Evolutionary conservation across 129 eudicot genomes (phyloP).

Genomic region (Pseudognaphalium luteoalbum): DNA sequence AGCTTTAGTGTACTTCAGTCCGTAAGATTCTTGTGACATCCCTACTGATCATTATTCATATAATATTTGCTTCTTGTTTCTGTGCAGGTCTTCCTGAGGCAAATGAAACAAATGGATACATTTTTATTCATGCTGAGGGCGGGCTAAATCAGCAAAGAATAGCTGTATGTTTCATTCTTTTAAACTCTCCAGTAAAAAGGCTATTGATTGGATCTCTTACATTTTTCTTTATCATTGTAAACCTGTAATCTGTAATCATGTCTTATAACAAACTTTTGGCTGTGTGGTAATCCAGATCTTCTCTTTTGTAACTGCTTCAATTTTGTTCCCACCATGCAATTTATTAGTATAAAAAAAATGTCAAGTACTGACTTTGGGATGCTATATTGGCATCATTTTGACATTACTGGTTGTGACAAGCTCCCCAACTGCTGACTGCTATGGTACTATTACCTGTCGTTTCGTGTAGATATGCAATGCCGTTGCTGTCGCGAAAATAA

Average conservation of each 20-base stretch:
- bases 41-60: constrained; percentile 7
- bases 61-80: constrained; percentile 14
- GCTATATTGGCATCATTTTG: not conserved
- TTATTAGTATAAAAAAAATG: not conserved
- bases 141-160: constrained; percentile 99
- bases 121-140: constrained; percentile 98
- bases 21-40: constrained; percentile 4
- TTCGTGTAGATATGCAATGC: constrained; percentile 91
- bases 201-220: constrained; percentile 4
- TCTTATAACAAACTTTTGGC: not conserved
- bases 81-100: constrained; percentile 82
- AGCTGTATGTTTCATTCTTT: constrained; percentile 66
- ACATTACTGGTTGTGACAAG: not conserved
- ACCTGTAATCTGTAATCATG: too few species aligned
- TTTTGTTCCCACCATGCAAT: not conserved
- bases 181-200: constrained; percentile 17
- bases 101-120: constrained; percentile 90
- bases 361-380: constrained; percentile 4
- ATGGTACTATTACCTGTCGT: constrained; percentile 2
- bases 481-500: constrained; percentile 92
- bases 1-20: not conserved
- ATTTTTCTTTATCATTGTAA: too few species aligned
- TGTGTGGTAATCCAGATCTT: not conserved
- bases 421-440: not conserved
- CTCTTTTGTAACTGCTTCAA: not conserved